These are phyloP conservation scores for Solanum medicagineum DNA, from an alignment of 257 asterid genomes.

Conservation along the genomic window DNA sequence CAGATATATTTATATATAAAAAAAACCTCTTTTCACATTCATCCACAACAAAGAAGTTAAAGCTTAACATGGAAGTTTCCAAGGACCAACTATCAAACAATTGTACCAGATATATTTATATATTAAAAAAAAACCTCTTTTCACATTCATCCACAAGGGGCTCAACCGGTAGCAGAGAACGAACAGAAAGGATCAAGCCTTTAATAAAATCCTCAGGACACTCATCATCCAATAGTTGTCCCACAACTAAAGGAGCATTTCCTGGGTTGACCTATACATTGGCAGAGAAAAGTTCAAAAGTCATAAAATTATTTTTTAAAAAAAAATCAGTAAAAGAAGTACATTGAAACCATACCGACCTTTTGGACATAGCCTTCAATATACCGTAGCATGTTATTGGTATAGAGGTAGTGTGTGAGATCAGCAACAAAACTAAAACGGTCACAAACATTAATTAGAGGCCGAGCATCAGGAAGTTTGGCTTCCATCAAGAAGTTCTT, in stretches of 20 bases:
- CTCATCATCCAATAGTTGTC: conserved; percentile 95
- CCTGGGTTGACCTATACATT: conserved; percentile 83
- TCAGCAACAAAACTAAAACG: conserved; percentile 99
- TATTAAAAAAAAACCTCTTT: conserved; percentile 56
- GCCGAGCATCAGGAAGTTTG: conserved; percentile 98
- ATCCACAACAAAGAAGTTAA: conserved; percentile 38
- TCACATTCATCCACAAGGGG: conserved; percentile 99
- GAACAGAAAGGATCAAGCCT: conserved; percentile 93
- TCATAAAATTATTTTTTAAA: neutral
- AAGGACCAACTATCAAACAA: neutral
- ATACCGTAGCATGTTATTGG: conserved; percentile 94
- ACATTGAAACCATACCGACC: conserved; percentile 30
- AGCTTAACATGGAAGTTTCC: neutral
- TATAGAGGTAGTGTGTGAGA: conserved; percentile 90
- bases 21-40: conserved; percentile 95
- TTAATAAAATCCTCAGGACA: conserved; percentile 98
- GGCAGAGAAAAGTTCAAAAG: conserved; percentile 7
- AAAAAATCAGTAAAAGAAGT: neutral
- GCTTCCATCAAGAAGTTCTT: conserved; percentile 98
- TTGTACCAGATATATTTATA: neutral
- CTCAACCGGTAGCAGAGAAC: conserved; percentile 98
- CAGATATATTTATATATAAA: neutral
- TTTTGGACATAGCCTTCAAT: conserved; percentile 99
- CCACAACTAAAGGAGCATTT: conserved; percentile 98
- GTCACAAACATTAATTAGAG: conserved; percentile 92